Conservation (phyloP, 495 filamentous ascomycete genomes). For the Oleoguttula mirabilis region DNA sequence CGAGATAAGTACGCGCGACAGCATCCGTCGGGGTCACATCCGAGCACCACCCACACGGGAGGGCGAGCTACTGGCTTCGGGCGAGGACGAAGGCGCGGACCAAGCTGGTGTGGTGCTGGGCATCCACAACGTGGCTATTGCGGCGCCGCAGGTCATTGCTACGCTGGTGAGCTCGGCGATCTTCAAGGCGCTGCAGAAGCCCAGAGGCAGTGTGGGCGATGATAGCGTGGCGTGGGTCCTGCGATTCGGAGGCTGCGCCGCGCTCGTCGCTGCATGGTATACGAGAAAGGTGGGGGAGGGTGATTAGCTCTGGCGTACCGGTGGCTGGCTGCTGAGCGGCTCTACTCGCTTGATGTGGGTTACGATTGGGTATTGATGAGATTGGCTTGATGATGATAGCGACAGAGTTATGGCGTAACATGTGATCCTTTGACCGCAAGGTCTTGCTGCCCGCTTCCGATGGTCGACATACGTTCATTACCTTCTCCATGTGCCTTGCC, state of each 20-base stretch:
- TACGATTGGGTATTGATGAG: too few species aligned
- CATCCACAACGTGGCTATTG: conserved; percentile 84
- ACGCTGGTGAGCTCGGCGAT: conserved; percentile 70
- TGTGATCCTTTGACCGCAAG: too few species aligned
- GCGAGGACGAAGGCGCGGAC: conserved; percentile 40
- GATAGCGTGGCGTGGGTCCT: conserved; percentile 77
- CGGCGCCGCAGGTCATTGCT: conserved; percentile 76
- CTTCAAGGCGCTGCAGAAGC: conserved; percentile 71
- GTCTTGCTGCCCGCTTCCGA: too few species aligned
- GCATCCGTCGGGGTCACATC: conserved; percentile 46
- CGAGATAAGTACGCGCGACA: conserved; percentile 70
- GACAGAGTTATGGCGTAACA: too few species aligned
- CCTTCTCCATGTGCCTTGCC: too few species aligned
- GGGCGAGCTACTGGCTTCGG: conserved; percentile 22
- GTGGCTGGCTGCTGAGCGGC: too few species aligned
- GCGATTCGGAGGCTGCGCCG: conserved; percentile 65
- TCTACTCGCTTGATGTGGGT: too few species aligned
- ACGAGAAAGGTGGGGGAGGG: conserved; percentile 26
- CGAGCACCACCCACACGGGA: conserved; percentile 22
- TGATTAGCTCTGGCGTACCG: too few species aligned
- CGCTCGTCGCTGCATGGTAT: conserved; percentile 57
- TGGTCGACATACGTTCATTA: too few species aligned
- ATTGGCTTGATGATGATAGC: too few species aligned
- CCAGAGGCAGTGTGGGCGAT: conserved; percentile 67
- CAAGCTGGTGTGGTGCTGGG: conserved; percentile 84